Evolutionary conservation across 495 filamentous ascomycete species (phyloP), one percentile per base, ranked within the genome.

Genomic region (Beverwykella pulmonaria): DNA sequence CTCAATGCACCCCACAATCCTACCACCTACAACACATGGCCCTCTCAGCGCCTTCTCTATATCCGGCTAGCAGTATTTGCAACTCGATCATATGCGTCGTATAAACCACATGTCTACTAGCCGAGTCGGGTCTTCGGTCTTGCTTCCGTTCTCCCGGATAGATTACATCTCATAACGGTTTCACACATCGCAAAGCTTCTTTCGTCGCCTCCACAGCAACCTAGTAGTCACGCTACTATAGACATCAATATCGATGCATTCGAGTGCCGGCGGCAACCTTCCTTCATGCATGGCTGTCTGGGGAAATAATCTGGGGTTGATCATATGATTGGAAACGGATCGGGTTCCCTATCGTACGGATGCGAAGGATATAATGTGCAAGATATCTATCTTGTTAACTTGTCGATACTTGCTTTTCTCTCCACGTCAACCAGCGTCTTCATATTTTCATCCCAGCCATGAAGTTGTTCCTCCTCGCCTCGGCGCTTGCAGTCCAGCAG

Each of bases 401-500:
- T 56, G 6, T 26, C 12, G 19, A 20, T 27, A 15, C 49, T 14
- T 20, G 12, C 14, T 27, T 53, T 26, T 54, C 52, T 6, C 8
- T 22, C 6, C 20, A 6, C 44, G 5, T 23, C 44, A 48, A 23
- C 44, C 30, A 34, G 30, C 12, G 5, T 34, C 4, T 34, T 34
- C 30, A 12, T 34, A 56, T 47, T 19, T 44, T 44, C 39, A 44
- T 9, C n/a, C n/a, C n/a, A n/a, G n/a, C n/a, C 56, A 68, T 68
- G 65, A 68, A 68, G 52, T 44, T 36, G 48, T 30, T 52, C 39
- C 25, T 62, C 29, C 49, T 68, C 39, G 57, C 52, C 10, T 50
- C 44, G 12, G 56, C 63, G 1, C 56, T 66, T n/a, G 65, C 65
- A 7, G 39, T 62, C 59, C 65, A 68, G 57, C 56, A 50, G 8